Evolutionary conservation across 2,329 filamentous ascomycete species (phyloP).

Genomic region (Scedosporium aurantiacum): DNA sequence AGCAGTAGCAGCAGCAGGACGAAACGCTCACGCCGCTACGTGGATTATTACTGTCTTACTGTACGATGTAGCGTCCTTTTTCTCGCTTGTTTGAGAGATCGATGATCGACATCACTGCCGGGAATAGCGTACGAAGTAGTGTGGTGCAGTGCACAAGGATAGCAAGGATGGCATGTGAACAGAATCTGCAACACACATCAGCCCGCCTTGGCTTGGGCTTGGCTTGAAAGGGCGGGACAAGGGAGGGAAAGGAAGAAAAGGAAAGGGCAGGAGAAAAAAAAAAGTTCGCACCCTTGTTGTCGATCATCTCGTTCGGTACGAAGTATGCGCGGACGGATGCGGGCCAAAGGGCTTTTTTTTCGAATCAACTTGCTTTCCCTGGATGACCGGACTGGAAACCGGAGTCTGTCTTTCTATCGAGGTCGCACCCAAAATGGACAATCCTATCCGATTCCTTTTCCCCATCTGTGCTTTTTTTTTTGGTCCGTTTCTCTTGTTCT

Average conservation of each 20-base stretch:
- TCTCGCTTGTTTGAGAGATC: not conserved
- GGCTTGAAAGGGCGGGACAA: not conserved
- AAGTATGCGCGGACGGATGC: not conserved
- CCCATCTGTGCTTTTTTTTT: not conserved
- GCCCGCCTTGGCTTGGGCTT: too few species aligned
- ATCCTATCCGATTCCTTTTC: not conserved
- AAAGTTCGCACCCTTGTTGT: not conserved
- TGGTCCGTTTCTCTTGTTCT: not conserved
- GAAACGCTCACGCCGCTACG: not conserved
- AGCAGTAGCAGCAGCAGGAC: too few species aligned
- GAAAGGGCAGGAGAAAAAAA: slow-evolving; percentile 10
- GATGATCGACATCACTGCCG: not conserved
- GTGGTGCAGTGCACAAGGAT: too few species aligned
- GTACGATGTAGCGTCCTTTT: too few species aligned
- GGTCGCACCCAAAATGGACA: too few species aligned
- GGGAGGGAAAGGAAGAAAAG: slow-evolving; percentile 6
- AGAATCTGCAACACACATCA: too few species aligned
- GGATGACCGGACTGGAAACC: not conserved
- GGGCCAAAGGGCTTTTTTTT: not conserved
- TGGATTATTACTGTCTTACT: not conserved
- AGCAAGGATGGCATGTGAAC: too few species aligned
- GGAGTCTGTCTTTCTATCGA: too few species aligned
- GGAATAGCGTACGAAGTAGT: too few species aligned
- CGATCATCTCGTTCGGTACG: not conserved
- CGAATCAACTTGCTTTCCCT: not conserved